Evolutionary conservation across 116 monocot genomes (phyloP).

Genomic region (Zostera marina): DNA sequence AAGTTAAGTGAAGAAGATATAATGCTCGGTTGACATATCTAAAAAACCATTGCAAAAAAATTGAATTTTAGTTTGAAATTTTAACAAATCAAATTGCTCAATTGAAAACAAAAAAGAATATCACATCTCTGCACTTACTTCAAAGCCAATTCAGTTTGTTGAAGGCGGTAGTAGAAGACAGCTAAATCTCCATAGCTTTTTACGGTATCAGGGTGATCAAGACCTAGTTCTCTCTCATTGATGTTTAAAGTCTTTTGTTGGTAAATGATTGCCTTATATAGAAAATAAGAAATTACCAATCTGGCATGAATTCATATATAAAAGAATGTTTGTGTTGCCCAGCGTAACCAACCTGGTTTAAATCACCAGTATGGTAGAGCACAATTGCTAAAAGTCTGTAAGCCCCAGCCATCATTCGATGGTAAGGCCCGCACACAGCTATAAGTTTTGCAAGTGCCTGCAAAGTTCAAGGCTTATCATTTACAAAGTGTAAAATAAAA

Average conservation of each 20-base stretch:
- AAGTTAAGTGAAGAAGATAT: slow-evolving; percentile 80
- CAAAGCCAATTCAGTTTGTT: slow-evolving; percentile 85
- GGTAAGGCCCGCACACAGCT: slow-evolving; percentile 96
- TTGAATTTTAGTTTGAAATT: neutral
- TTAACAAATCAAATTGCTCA: too few relatives aligned
- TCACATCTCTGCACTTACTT: slow-evolving; percentile 37
- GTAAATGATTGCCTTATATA: slow-evolving; percentile 72
- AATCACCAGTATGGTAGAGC: slow-evolving; percentile 94
- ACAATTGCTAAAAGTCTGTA: slow-evolving; percentile 96
- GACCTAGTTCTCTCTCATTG: slow-evolving; percentile 96
- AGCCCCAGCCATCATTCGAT: slow-evolving; percentile 97
- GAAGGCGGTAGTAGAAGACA: slow-evolving; percentile 97
- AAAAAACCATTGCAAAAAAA: neutral
- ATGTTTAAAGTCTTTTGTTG: slow-evolving; percentile 98
- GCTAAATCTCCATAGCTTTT: slow-evolving; percentile 99
- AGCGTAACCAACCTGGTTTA: slow-evolving; percentile 65
- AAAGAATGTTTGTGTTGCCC: neutral
- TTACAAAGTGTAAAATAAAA: neutral
- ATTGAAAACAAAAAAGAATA: neutral
- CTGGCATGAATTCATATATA: neutral
- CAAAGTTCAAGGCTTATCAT: slow-evolving; percentile 6
- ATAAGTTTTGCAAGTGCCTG: slow-evolving; percentile 92
- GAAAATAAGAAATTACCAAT: neutral
- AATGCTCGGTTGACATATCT: slow-evolving; percentile 97
- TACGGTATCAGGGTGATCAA: slow-evolving; percentile 99